A percentile compares a stretch with the other conserved stretches of the same genome.
Conservation (phyloP, 495 filamentous ascomycete genomes). For the Xylaria acuta region DNA sequence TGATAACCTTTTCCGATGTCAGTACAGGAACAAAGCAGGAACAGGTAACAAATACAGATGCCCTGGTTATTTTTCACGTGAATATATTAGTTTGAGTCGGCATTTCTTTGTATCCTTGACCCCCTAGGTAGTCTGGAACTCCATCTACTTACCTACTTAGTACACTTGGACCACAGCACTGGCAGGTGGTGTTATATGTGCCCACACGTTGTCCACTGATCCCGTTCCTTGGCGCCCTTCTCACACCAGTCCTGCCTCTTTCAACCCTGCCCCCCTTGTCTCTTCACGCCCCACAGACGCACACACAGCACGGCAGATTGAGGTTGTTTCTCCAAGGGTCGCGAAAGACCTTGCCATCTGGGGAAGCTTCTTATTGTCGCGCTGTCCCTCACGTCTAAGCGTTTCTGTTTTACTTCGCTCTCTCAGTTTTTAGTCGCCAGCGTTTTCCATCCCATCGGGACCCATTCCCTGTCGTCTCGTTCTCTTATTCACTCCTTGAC, state of each 20-base stretch:
- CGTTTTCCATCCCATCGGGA: slow-evolving; percentile 18
- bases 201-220: slow-evolving; percentile 16
- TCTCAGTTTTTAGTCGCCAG: slow-evolving; percentile 13
- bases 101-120: slow-evolving; percentile 3
- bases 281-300: slow-evolving; percentile 13
- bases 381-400: slow-evolving; percentile 15
- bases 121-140: not conserved
- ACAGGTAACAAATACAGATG: not conserved
- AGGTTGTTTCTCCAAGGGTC: slow-evolving; percentile 17
- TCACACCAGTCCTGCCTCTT: slow-evolving; percentile 7
- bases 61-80: not conserved
- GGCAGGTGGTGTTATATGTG: slow-evolving; percentile 8
- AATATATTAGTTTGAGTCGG: not conserved
- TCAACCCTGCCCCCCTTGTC: slow-evolving; percentile 9
- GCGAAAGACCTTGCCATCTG: slow-evolving; percentile 26
- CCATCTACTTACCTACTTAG: not conserved
- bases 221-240: slow-evolving; percentile 13
- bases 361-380: slow-evolving; percentile 31
- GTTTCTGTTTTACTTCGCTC: slow-evolving; percentile 20
- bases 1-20: not conserved
- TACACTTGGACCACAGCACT: not conserved
- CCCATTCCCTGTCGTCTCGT: slow-evolving; percentile 22
- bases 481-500: slow-evolving; percentile 30
- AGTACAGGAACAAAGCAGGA: not conserved
- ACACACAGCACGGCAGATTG: slow-evolving; percentile 20